These are phyloP conservation scores for Acanthamoeba sp. DNA, from an alignment of 208 protist species.

Conservation along the genomic window DNA sequence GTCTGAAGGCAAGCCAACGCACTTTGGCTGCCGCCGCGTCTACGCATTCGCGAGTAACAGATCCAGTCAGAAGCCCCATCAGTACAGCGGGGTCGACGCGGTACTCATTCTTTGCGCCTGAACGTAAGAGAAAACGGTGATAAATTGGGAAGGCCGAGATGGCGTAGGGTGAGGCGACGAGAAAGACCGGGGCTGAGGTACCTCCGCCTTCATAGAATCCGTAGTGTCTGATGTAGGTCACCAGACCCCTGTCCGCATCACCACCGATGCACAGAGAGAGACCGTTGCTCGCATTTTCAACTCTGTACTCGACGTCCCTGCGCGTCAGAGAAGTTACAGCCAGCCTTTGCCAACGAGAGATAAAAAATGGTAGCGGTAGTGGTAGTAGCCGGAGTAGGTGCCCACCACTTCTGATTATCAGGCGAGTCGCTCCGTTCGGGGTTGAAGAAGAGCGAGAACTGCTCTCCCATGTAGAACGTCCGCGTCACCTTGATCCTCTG, in stretches of 20 bases:
- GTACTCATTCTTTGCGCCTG: conserved; percentile 26
- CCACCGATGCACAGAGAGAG: conserved; percentile 42
- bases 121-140: not conserved
- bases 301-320: conserved; percentile 32
- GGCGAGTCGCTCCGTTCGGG: not conserved
- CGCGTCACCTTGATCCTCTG: conserved; percentile 35
- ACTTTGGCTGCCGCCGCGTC: not conserved
- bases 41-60: not conserved
- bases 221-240: conserved; percentile 45
- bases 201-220: conserved; percentile 66
- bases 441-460: conserved; percentile 71
- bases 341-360: not conserved
- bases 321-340: not conserved
- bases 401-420: conserved; percentile 41
- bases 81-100: conserved; percentile 22
- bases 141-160: not conserved
- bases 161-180: not conserved
- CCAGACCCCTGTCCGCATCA: not conserved
- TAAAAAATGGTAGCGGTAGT: too few relatives aligned
- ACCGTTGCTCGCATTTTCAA: not conserved
- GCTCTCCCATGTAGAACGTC: conserved; percentile 47
- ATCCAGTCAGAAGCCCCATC: not conserved
- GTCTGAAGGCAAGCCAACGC: too few relatives aligned
- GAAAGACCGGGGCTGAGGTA: not conserved
- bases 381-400: too few relatives aligned